Percentiles rank a stretch among this genome's conserved stretches.
phyloP scores from a whole-genome alignment of 2,329 filamentous ascomycete species.

The Helotiales sp. region DNA sequence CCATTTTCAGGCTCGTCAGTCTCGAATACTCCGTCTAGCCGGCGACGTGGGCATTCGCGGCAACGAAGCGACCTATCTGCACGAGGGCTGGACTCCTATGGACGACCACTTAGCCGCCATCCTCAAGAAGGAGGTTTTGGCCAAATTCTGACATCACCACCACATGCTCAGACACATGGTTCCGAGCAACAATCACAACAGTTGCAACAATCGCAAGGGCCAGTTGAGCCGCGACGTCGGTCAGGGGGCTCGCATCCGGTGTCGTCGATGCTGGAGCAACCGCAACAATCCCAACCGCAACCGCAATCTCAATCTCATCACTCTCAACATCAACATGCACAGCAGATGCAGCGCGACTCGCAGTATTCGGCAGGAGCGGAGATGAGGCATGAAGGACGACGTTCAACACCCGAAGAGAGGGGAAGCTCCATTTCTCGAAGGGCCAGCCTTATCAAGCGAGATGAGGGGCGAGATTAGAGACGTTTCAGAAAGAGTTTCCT shows the following conservation, averaged over 20 bases:
- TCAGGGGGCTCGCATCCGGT: constrained; percentile 40
- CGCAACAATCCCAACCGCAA: constrained; percentile 28
- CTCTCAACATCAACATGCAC: constrained; percentile 30
- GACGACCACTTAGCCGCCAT: constrained; percentile 49
- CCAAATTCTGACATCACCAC: constrained; percentile 35
- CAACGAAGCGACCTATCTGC: constrained; percentile 66
- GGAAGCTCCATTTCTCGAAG: constrained; percentile 11
- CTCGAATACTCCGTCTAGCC: constrained; percentile 57
- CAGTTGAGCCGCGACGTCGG: constrained; percentile 32
- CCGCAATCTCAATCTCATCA: constrained; percentile 24
- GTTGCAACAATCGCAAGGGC: constrained; percentile 27
- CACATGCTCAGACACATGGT: constrained; percentile 27
- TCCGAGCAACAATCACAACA: constrained; percentile 21
- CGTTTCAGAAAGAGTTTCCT: constrained; percentile 37
- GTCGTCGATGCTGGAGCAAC: constrained; percentile 40
- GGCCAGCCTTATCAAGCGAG: constrained; percentile 37
- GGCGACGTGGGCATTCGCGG: constrained; percentile 64
- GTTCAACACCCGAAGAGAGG: constrained; percentile 34
- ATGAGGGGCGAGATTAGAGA: constrained; percentile 43
- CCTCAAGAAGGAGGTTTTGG: constrained; percentile 39
- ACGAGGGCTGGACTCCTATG: constrained; percentile 39
- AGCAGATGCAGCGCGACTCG: constrained; percentile 35
- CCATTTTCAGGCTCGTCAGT: constrained; percentile 60
- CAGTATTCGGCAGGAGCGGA: constrained; percentile 38
- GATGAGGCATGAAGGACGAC: constrained; percentile 41